These are phyloP conservation scores for Cornus florida DNA, from an alignment of 148 eudicot genomes.

Conservation along the genomic window DNA sequence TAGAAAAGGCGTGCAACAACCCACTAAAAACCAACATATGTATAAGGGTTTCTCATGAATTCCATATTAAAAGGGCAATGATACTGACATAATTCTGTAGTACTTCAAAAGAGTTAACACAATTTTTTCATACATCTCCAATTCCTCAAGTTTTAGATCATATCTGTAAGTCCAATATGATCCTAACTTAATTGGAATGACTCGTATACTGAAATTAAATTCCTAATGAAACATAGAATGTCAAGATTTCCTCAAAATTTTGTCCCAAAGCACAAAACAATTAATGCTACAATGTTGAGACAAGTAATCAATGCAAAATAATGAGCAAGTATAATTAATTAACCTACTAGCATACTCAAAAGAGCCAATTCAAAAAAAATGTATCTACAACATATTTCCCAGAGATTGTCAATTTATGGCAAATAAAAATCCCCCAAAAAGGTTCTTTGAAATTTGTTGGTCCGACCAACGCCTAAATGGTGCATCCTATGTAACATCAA, in stretches of 20 bases:
- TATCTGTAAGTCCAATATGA: not conserved
- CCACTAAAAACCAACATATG: not conserved
- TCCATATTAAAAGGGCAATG: not conserved
- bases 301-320: not conserved
- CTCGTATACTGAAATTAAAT: not conserved
- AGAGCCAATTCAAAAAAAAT: too few relatives aligned
- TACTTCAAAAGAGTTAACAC: not conserved
- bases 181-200: not conserved
- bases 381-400: too few relatives aligned
- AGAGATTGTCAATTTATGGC: too few relatives aligned
- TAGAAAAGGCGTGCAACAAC: not conserved
- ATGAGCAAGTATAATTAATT: too few relatives aligned
- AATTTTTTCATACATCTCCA: not conserved
- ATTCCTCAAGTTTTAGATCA: not conserved
- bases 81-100: not conserved
- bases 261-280: not conserved
- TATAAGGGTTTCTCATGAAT: too few relatives aligned
- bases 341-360: not conserved
- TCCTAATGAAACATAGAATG: not conserved
- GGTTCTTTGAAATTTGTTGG: too few relatives aligned
- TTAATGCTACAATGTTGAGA: not conserved
- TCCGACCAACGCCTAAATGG: too few relatives aligned
- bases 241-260: not conserved
- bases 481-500: too few relatives aligned
- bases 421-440: too few relatives aligned